These are phyloP conservation scores for Peterozyma toletana DNA, from an alignment of 805 yeast species.

Conservation along the genomic window DNA sequence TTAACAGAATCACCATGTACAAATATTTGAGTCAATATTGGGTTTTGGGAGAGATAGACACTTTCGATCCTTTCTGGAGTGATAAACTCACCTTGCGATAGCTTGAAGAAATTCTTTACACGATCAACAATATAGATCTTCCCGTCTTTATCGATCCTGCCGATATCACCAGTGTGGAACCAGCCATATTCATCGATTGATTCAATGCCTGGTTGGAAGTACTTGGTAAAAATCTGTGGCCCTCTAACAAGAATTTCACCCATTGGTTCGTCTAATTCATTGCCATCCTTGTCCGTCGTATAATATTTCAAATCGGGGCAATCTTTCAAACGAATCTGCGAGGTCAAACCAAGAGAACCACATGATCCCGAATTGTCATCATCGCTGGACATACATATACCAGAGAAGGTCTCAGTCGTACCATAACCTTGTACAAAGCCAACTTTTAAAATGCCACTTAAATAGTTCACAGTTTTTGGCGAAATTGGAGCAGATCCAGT, in stretches of 20 bases:
- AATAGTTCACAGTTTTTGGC: slow-evolving; percentile 51
- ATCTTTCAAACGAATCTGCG: slow-evolving; percentile 56
- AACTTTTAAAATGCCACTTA: slow-evolving; percentile 50
- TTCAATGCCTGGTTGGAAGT: slow-evolving; percentile 46
- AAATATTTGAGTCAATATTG: slow-evolving; percentile 39
- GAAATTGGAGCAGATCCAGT: slow-evolving; percentile 71
- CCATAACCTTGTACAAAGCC: slow-evolving; percentile 66
- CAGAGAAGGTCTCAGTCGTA: slow-evolving; percentile 64
- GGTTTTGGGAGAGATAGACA: slow-evolving; percentile 43
- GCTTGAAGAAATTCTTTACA: slow-evolving; percentile 72
- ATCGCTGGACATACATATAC: slow-evolving; percentile 31
- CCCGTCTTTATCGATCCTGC: slow-evolving; percentile 41
- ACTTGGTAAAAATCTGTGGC: slow-evolving; percentile 50
- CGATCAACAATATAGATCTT: slow-evolving; percentile 60
- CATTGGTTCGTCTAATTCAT: slow-evolving; percentile 19
- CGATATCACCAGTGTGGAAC: slow-evolving; percentile 62
- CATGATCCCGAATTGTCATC: slow-evolving; percentile 46
- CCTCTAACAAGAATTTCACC: slow-evolving; percentile 65
- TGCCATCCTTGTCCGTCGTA: slow-evolving; percentile 27
- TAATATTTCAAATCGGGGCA: slow-evolving; percentile 56
- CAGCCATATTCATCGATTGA: slow-evolving; percentile 55
- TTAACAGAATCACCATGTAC: slow-evolving; percentile 59
- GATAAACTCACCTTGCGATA: slow-evolving; percentile 61
- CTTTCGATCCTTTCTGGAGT: slow-evolving; percentile 75
- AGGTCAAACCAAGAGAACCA: slow-evolving; percentile 49